These are phyloP conservation scores for Infundibulicybe gibba DNA, from an alignment of 768 basidiomycete species.

Conservation along the genomic window DNA sequence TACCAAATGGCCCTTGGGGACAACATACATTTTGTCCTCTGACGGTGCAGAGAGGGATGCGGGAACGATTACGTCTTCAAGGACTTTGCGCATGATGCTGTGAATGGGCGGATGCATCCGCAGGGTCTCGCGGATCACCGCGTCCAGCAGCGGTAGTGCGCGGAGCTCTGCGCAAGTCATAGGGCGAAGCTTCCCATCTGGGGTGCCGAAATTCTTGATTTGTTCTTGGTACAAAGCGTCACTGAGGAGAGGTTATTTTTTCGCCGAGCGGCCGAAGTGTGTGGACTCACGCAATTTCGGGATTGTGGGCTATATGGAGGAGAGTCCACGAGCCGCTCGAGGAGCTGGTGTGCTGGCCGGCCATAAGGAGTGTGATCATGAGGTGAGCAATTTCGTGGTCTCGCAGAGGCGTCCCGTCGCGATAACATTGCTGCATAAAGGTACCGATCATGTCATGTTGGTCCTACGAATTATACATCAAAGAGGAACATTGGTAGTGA, in stretches of 20 bases:
- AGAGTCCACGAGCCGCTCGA: slow-evolving; percentile 89
- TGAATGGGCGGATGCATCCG: slow-evolving; percentile 95
- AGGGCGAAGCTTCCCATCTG: slow-evolving; percentile 75
- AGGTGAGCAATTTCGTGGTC: slow-evolving; percentile 98
- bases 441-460: too few species aligned
- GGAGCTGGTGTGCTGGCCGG: slow-evolving; percentile 97
- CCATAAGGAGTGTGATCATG: slow-evolving; percentile 98
- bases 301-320: slow-evolving; percentile 78
- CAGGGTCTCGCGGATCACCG: slow-evolving; percentile 90
- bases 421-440: slow-evolving; percentile 43
- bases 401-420: slow-evolving; percentile 67
- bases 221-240: slow-evolving; percentile 92
- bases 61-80: slow-evolving; percentile 81
- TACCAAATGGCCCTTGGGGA: slow-evolving; percentile 88
- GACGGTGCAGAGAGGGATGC: slow-evolving; percentile 74
- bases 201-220: slow-evolving; percentile 70
- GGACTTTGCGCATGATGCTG: slow-evolving; percentile 91
- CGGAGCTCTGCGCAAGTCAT: slow-evolving; percentile 87
- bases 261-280: neutral
- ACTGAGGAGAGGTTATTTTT: slow-evolving; percentile 30
- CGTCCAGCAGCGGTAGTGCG: slow-evolving; percentile 77
- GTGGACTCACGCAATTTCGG: slow-evolving; percentile 66
- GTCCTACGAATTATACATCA: too few species aligned
- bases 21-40: slow-evolving; percentile 70
- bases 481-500: too few species aligned